Evolutionary conservation across 2,329 filamentous ascomycete species (phyloP).

Genomic region (Phaeosphaeriaceae sp.): DNA sequence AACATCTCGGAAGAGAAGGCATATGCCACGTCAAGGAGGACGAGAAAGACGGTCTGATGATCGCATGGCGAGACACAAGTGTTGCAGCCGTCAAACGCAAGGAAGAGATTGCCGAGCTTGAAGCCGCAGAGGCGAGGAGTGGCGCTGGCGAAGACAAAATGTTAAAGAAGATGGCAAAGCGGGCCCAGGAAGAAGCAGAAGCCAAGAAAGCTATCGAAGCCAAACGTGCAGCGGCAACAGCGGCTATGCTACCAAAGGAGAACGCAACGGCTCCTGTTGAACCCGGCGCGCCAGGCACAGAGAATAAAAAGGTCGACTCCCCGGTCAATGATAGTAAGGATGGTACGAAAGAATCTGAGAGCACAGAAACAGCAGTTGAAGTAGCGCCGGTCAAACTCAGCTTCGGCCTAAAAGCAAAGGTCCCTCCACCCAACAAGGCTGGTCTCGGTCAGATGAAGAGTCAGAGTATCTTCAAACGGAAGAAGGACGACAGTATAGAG

Average conservation of each 20-base stretch:
- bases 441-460: conserved; percentile 44
- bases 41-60: conserved; percentile 81
- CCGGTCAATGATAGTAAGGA: conserved; percentile 78
- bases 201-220: conserved; percentile 45
- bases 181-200: conserved; percentile 67
- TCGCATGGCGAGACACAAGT: conserved; percentile 90
- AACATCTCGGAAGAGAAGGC: conserved; percentile 82
- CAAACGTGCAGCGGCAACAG: conserved; percentile 54
- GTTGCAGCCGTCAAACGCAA: conserved; percentile 81
- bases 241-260: conserved; percentile 42
- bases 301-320: conserved; percentile 54
- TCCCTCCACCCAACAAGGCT: conserved; percentile 31
- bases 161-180: conserved; percentile 81
- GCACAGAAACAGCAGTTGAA: conserved; percentile 41
- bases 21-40: conserved; percentile 86
- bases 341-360: conserved; percentile 67
- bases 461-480: conserved; percentile 47
- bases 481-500: conserved; percentile 33
- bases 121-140: conserved; percentile 86
- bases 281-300: conserved; percentile 30
- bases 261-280: conserved; percentile 38
- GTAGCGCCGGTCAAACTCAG: conserved; percentile 40
- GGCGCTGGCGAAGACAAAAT: conserved; percentile 86
- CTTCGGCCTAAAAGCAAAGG: conserved; percentile 42
- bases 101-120: conserved; percentile 82